Evolutionary conservation across 208 protist species (phyloP).

Genomic region (Trypanosoma brucei): DNA sequence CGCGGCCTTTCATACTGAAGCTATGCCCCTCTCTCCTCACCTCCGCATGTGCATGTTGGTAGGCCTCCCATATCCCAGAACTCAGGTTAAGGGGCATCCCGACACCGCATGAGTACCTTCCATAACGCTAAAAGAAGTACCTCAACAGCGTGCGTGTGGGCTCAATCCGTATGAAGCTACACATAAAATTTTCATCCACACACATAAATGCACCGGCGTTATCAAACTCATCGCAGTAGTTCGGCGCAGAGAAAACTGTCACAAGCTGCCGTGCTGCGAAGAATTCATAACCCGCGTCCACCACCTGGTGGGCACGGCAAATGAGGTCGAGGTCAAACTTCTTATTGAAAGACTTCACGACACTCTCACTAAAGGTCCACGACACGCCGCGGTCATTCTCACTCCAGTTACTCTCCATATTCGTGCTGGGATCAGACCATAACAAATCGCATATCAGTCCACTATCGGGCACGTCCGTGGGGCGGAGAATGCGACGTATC

Average conservation of each 20-base stretch:
- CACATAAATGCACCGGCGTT: conserved; percentile 98
- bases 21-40: no score
- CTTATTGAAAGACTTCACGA: conserved; percentile 91
- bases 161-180: conserved; percentile 38
- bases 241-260: conserved; percentile 95
- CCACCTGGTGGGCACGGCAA: conserved; percentile 96
- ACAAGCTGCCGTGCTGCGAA: conserved; percentile 96
- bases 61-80: no score
- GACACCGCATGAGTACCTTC: neutral
- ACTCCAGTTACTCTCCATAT: conserved; percentile 74
- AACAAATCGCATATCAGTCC: conserved; percentile 84
- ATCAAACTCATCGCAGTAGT: conserved; percentile 98
- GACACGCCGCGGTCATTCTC: conserved; percentile 97
- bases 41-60: no score
- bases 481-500: conserved; percentile 69
- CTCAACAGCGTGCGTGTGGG: conserved; percentile 15
- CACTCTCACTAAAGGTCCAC: conserved; percentile 95
- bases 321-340: conserved; percentile 97
- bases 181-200: conserved; percentile 94
- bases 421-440: conserved; percentile 72
- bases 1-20: no score
- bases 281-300: conserved; percentile 98
- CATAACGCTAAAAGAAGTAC: conserved; percentile 11
- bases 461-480: conserved; percentile 56
- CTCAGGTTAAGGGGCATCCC: no score